Conservation (phyloP, 1,284 basidiomycete genomes). For the Pseudozyma pruni region DNA sequence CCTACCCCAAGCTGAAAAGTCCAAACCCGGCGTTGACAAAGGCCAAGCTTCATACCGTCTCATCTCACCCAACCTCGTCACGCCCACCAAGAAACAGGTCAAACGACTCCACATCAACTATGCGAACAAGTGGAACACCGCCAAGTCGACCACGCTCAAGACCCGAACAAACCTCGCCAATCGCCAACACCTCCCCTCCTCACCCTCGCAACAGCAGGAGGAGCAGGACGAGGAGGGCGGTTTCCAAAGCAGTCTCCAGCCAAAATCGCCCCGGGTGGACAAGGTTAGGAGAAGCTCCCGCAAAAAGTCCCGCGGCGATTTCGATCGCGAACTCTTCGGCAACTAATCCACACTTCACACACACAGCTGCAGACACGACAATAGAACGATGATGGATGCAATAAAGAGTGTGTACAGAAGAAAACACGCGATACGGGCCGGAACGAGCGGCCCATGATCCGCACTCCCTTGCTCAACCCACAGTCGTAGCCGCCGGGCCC, state of each 20-base stretch:
- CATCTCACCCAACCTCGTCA: slow-evolving; percentile 44
- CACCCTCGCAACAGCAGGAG: not conserved
- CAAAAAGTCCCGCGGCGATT: slow-evolving; percentile 37
- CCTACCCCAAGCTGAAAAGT: not conserved
- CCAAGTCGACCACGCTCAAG: slow-evolving; percentile 3
- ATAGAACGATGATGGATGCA: not conserved
- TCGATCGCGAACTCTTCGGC: slow-evolving; percentile 33
- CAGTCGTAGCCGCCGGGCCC: slow-evolving; percentile 11
- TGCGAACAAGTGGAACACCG: slow-evolving; percentile 23
- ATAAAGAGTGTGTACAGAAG: slow-evolving; percentile 6
- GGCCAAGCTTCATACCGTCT: slow-evolving; percentile 10
- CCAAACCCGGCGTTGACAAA: no score
- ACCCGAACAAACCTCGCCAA: slow-evolving; percentile 9
- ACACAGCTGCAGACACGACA: not conserved
- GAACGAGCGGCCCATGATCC: slow-evolving; percentile 22
- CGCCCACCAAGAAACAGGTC: slow-evolving; percentile 34
- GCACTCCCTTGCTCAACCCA: slow-evolving; percentile 6
- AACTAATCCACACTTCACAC: not conserved
- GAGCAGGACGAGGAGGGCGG: not conserved
- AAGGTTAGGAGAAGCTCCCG: slow-evolving; percentile 17
- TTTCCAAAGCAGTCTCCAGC: slow-evolving; percentile 22
- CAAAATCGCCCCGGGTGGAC: not conserved
- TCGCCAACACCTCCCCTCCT: slow-evolving; percentile 1
- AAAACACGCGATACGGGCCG: slow-evolving; percentile 15
- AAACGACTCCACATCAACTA: slow-evolving; percentile 35